phyloP scores from a whole-genome alignment of 352 stramenopile genomes.

The Globisporangium paroecandrum region DNA sequence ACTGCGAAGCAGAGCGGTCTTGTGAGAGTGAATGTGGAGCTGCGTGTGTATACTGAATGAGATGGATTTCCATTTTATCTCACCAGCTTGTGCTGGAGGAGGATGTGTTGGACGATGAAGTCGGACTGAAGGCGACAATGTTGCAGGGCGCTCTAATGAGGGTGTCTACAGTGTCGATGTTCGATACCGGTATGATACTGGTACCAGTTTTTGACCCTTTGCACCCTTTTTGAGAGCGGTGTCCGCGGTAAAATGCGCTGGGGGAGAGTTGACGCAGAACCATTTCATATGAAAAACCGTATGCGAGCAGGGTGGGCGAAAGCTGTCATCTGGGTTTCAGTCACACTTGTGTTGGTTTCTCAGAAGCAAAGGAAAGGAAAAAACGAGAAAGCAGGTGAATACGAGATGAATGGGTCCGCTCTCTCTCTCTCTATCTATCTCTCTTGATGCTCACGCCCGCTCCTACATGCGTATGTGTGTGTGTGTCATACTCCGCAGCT shows the following conservation, averaged over 20 bases:
- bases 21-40: background rate
- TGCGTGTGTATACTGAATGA: background rate
- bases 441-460: background rate
- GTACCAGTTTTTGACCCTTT: background rate
- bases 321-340: background rate
- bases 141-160: too few species aligned
- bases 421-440: background rate
- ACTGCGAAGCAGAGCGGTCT: background rate
- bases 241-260: background rate
- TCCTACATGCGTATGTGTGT: background rate
- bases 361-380: slow-evolving; percentile 3
- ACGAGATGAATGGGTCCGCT: background rate
- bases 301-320: background rate
- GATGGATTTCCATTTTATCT: background rate
- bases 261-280: background rate
- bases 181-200: background rate
- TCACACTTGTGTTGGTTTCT: slow-evolving; percentile 2
- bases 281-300: background rate
- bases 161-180: background rate
- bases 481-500: background rate
- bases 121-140: too few species aligned
- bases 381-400: background rate
- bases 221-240: background rate
- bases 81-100: background rate
- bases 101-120: too few species aligned